Base-by-base conservation (phyloP, 331 rosid species). In the Quercus phellos region DNA sequence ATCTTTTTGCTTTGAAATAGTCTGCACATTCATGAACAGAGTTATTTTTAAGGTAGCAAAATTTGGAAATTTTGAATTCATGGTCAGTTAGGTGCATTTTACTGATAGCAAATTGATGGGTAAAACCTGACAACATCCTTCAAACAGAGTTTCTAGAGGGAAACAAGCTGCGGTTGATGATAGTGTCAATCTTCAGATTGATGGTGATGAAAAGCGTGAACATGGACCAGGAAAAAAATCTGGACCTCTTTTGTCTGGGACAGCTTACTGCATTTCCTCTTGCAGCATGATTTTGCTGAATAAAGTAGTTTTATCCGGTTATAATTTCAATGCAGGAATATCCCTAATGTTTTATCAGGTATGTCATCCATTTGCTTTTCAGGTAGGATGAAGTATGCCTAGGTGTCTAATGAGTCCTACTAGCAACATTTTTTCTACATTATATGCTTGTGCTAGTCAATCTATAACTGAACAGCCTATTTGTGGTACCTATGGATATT, bases 331-430 rank as follows among this genome's bases (percentile, higher is more conserved):
- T 79, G 97, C 98, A 4, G 98, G 96, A 77, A 82, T 92, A 83
- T 92, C 97, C 0, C 83, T 94, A 84, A 94, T 94, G 94, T 89
- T 94, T 87, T 94, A 90, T 84, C 98, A 94, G 78, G 98, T 88
- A 84, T 29, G 38, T 29, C 8, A 29, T 26, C 42, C 42, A 29
- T 66, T 32, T 32, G 50, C 70, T 66, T 64, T 32, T 27, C 10
- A 24, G 24, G 22, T 19, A 56, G 27, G 11, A 21, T 19, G 63
- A 4, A 56, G 30, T 8, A 19, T 21, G 63, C 10, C 7, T 3
- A 21, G 26, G 12, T 56, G 17, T 61, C 35, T 27, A 27, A 61
- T 61, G 42, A 46, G 53, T 70, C 73, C 58, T 64, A 34, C 29
- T 5, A 63, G 55, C 22, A 51, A 68, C 29, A 34, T 30, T 34